Evolutionary conservation across 805 yeast genomes (phyloP).

Genomic region (Pichia eremophila): DNA sequence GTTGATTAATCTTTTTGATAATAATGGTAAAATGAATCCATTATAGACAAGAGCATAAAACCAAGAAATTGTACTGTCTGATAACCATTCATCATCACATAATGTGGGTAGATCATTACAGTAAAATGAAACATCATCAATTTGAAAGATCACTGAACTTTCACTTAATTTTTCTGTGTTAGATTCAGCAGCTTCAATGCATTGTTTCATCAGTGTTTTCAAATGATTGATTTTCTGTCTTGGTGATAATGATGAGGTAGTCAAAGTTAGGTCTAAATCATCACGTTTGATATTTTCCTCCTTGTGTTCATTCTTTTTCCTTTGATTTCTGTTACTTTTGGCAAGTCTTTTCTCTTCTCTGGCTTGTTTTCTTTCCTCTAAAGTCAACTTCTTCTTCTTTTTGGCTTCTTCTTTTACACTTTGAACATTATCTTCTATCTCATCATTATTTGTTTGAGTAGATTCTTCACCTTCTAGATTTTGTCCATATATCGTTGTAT

Average conservation of each 20-base stretch:
- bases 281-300: neutral
- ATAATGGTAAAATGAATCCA: conserved; percentile 19
- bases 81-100: conserved; percentile 62
- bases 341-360: neutral
- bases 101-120: conserved; percentile 49
- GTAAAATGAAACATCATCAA: conserved; percentile 49
- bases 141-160: conserved; percentile 29
- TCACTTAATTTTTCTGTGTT: neutral
- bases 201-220: neutral
- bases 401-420: neutral
- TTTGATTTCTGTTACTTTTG: neutral
- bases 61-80: conserved; percentile 59
- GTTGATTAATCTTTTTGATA: conserved; percentile 20
- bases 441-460: too few species aligned
- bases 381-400: neutral
- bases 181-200: neutral
- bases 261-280: neutral
- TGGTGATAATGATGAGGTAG: neutral
- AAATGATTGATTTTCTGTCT: conserved; percentile 1
- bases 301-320: neutral
- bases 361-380: conserved; percentile 1
- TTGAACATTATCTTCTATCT: neutral
- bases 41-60: conserved; percentile 48
- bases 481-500: conserved; percentile 4
- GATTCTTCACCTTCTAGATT: neutral